Percentiles rank a stretch among this genome's conserved stretches.
phyloP scores from a whole-genome alignment of 805 yeast genomes.

The Blastobotrys muscicola region DNA sequence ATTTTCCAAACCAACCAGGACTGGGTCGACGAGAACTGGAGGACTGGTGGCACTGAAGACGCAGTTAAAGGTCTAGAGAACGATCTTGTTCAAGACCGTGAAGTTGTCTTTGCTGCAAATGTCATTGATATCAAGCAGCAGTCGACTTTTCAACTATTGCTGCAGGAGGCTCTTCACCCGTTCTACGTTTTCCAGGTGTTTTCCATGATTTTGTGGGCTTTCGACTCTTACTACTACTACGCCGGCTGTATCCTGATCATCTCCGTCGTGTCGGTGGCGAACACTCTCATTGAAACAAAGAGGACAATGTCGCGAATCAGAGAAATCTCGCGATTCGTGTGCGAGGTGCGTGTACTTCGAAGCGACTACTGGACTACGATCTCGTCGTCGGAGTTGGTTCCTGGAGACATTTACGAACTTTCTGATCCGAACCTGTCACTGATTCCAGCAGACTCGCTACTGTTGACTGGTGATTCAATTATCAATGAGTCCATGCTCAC shows the following conservation, averaged over 20 bases:
- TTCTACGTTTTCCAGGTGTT: slow-evolving; percentile 92
- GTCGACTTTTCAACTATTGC: slow-evolving; percentile 49
- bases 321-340: slow-evolving; percentile 62
- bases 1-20: slow-evolving; percentile 71
- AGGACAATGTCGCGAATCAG: slow-evolving; percentile 61
- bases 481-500: slow-evolving; percentile 98
- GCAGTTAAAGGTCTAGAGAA: slow-evolving; percentile 61
- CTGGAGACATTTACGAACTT: slow-evolving; percentile 92
- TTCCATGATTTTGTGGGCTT: slow-evolving; percentile 82
- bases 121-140: slow-evolving; percentile 69
- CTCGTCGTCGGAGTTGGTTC: slow-evolving; percentile 71
- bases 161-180: slow-evolving; percentile 90
- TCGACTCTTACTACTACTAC: slow-evolving; percentile 87
- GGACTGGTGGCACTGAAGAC: slow-evolving; percentile 34
- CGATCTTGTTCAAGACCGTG: slow-evolving; percentile 57
- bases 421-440: slow-evolving; percentile 67
- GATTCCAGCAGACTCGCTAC: slow-evolving; percentile 83
- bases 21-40: slow-evolving; percentile 84
- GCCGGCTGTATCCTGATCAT: slow-evolving; percentile 87
- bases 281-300: slow-evolving; percentile 80
- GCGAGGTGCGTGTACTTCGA: slow-evolving; percentile 82
- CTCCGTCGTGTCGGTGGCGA: slow-evolving; percentile 67
- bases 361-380: slow-evolving; percentile 87
- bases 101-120: slow-evolving; percentile 68
- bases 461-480: slow-evolving; percentile 86